Percentiles rank a stretch among this genome's conserved stretches.
Conservation (phyloP, 805 yeast genomes). For the Ogataea polymorpha region DNA sequence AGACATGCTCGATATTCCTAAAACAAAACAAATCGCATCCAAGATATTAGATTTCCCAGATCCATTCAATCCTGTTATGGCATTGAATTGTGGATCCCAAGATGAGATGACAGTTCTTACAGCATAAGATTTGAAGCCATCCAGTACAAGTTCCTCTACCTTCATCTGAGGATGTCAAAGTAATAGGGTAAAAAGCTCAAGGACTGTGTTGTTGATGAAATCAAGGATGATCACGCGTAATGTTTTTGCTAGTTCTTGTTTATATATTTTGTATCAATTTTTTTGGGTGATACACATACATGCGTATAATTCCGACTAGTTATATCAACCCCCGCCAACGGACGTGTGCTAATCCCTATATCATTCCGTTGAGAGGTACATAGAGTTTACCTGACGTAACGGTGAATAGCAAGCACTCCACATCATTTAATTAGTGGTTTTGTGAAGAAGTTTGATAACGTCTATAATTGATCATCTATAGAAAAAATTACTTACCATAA, state of each 20-base stretch:
- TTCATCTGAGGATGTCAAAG: conserved; percentile 46
- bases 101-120: conserved; percentile 91
- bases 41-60: conserved; percentile 95
- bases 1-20: conserved; percentile 93
- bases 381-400: too few relatives aligned
- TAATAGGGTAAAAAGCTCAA: neutral
- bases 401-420: too few relatives aligned
- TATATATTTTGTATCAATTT: neutral
- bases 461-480: too few relatives aligned
- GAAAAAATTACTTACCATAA: too few relatives aligned
- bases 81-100: conserved; percentile 97
- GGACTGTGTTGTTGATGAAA: too few relatives aligned
- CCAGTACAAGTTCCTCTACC: conserved; percentile 94
- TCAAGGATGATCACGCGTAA: neutral
- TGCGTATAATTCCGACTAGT: too few relatives aligned
- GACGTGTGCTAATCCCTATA: too few relatives aligned
- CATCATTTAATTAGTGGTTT: too few relatives aligned
- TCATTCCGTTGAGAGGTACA: too few relatives aligned
- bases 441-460: too few relatives aligned
- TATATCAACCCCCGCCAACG: too few relatives aligned
- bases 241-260: neutral
- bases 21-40: conserved; percentile 97
- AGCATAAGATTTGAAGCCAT: conserved; percentile 97
- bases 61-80: conserved; percentile 96
- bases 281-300: neutral